Percentiles rank a stretch among this genome's conserved stretches.
Evolutionary conservation across 1,284 basidiomycete species (phyloP).

Genomic region (Sparassis latifolia): DNA sequence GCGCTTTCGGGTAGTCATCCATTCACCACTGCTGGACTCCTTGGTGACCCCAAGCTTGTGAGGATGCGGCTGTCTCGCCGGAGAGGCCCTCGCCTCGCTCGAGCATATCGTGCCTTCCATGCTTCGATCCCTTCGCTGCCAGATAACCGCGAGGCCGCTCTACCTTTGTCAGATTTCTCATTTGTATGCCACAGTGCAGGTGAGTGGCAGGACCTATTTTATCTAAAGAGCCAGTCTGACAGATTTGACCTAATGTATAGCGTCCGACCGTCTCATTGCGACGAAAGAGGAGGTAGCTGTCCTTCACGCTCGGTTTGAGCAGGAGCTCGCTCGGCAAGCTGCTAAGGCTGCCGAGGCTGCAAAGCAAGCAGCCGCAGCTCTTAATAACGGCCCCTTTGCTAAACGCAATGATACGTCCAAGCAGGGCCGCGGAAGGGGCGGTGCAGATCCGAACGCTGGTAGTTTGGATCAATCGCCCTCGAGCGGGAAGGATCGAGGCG

Average conservation of each 20-base stretch:
- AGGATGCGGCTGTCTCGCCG: conserved; percentile 27
- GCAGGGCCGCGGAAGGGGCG: conserved; percentile 17
- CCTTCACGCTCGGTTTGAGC: conserved; percentile 62
- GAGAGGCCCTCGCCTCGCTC: conserved; percentile 21
- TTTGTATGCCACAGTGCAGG: conserved; percentile 58
- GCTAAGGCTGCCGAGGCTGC: conserved; percentile 47
- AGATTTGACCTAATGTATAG: conserved; percentile 29
- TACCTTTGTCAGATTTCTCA: conserved; percentile 47
- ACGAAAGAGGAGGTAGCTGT: conserved; percentile 61
- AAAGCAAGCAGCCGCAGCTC: conserved; percentile 35
- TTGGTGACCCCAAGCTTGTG: conserved; percentile 16
- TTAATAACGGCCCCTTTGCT: conserved; percentile 19
- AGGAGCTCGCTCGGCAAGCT: conserved; percentile 62
- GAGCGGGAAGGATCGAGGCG: conserved; percentile 28
- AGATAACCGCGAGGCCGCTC: conserved; percentile 14
- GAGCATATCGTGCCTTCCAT: conserved; percentile 18
- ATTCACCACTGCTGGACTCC: conserved; percentile 29
- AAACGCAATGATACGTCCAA: conserved; percentile 36
- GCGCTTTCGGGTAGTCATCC: conserved; percentile 60
- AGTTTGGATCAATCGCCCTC: conserved; percentile 32
- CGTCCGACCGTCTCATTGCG: conserved; percentile 59
- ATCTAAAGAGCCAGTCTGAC: conserved; percentile 9
- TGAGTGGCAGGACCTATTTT: conserved; percentile 41
- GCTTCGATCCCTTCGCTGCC: conserved; percentile 8
- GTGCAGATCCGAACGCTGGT: conserved; percentile 28